Base-by-base conservation (phyloP, 768 basidiomycete genomes). In the Trametes gibbosa region DNA sequence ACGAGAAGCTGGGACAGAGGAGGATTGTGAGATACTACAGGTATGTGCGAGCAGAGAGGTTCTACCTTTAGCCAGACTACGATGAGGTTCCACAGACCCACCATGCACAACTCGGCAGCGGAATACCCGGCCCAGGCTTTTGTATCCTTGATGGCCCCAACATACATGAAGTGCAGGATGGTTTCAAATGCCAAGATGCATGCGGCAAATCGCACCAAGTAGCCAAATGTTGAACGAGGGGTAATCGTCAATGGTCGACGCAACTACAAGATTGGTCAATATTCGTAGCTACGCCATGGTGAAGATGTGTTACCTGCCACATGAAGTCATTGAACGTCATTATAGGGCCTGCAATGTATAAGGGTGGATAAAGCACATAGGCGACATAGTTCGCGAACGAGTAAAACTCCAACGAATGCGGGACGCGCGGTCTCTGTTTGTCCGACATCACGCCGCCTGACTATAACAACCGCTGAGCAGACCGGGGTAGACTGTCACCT, bases 51-150 rank as follows among this genome's bases (percentile, higher is more conserved):
- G 5, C 3, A 29, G 29, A 32, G n/a, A 64, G 79, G 29, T 10
- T 5, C 16, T 65, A 93, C 95, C 84, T 98, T 98, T 1, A 98
- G 76, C 97, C 96, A 98, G 1, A 98, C 91, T 32, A 98, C 78
- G 25, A 96, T 89, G 47, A 98, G 79, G 69, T 96, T 98, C 96
- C 95, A 98, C 68, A 97, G 95, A 0, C 96, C 95, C 46, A 98
- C 84, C 89, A 97, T 90, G 65, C 85, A 85, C 19, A 98, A 80
- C 69, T 98, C 81, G 8, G 87, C 82, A 0, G 94, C 87, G 0
- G 84, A 82, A 65, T 87, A 82, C 5, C 89, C 90, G 4, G 69
- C 63, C 96, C 95, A 98, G 1, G 90, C 90, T 47, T 82, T 84
- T 0, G 81, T 77, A 63, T 96, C 92, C 72, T 98, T 98, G 76